These are phyloP conservation scores for Epichloe scottii DNA, from an alignment of 2,329 filamentous ascomycete genomes.

Conservation along the genomic window DNA sequence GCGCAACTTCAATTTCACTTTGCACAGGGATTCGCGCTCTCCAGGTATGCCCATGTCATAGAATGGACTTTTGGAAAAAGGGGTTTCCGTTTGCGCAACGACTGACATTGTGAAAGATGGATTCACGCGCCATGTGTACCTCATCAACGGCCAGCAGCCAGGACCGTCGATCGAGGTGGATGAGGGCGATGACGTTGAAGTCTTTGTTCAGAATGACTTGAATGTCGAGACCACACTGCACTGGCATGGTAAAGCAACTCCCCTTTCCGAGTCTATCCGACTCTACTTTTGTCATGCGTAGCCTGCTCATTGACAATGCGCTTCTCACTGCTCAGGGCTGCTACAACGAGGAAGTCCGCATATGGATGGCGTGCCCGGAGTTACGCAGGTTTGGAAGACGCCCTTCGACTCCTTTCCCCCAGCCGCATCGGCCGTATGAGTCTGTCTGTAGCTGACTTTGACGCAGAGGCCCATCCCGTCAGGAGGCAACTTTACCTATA, in stretches of 20 bases:
- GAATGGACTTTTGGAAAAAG: too few species aligned
- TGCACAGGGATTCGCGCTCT: slow-evolving; percentile 1
- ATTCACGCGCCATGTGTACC: slow-evolving; percentile 6
- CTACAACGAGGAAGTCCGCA: slow-evolving; percentile 1
- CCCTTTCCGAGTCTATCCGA: not conserved
- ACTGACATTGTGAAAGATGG: not conserved
- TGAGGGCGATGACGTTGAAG: slow-evolving; percentile 4
- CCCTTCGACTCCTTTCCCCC: too few species aligned
- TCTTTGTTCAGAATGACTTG: slow-evolving; percentile 3
- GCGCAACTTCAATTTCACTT: slow-evolving; percentile 2
- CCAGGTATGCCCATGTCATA: slow-evolving; percentile 1
- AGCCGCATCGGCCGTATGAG: not conserved
- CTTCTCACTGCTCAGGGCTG: not conserved
- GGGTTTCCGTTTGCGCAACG: not conserved
- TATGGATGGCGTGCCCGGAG: slow-evolving; percentile 5
- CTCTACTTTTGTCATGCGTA: not conserved
- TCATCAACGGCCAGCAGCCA: slow-evolving; percentile 8
- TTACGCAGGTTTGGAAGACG: slow-evolving; percentile 1
- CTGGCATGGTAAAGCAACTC: not conserved
- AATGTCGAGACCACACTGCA: not conserved
- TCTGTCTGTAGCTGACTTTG: not conserved
- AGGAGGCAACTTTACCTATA: slow-evolving; percentile 3
- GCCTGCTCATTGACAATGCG: not conserved
- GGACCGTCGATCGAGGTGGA: slow-evolving; percentile 7
- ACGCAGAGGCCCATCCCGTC: not conserved